Base-by-base conservation (phyloP, 495 filamentous ascomycete genomes). In the Hypoxylon fuscum region DNA sequence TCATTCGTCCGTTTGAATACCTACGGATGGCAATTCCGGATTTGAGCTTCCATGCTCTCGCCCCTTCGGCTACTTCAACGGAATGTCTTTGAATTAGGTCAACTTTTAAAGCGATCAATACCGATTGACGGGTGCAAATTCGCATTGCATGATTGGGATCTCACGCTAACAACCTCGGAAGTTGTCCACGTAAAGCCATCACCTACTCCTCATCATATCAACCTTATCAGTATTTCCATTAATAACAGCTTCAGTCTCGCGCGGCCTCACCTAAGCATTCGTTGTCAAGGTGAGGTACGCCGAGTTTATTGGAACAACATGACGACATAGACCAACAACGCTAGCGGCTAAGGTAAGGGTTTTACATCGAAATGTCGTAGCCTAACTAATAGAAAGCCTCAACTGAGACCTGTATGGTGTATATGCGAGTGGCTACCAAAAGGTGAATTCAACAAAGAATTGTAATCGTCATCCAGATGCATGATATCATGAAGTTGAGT, bases 401-500 rank as follows among this genome's bases (percentile, higher is more conserved):
- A 40, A 40, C 37, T 40, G 15, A 20, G 18, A 40, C 25, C 25
- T 8, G 25, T 27, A 27, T 38, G 5, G 2, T 14, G 12, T 15
- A 27, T 17, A 8, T 6, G 12, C 32, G 32, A 10, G 14, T 40
- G 47, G 8, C 14, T 42, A 17, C 29, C 22, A n/a, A 32, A 34
- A 31, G 8, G n/a, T 14, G 22, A 31, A 17, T 7, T 50, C 6
- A 42, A 27, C 17, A 38, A 46, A 41, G 22, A 34, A 12, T 15
- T 46, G n/a, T 45, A 25, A 5, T 49, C 23, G 15, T 48, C 22
- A 42, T 44, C n/a, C 12, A 40, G 10, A 27, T 45, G 3, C 34
- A 47, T 59, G 60, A 64, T 59, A 47, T 59, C 43, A 59, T 58
- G 37, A 42, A 15, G 42, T 9, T 21, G 27, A 9, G 38, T 18